Conservation (phyloP, 140 eudicot genomes). For the Ambrosia hybrid region DNA sequence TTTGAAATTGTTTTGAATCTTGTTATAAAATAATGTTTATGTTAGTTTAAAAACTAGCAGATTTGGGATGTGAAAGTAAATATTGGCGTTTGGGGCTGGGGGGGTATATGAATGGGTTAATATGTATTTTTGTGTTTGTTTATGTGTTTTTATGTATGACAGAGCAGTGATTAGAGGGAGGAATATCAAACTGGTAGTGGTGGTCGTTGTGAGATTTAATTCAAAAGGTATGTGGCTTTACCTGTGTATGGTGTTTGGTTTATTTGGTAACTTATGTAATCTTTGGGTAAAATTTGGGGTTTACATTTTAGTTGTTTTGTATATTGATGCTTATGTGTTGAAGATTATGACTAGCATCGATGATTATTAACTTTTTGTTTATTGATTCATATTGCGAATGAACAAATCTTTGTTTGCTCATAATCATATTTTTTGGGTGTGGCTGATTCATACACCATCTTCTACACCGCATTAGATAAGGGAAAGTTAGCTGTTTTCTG, state of each 20-base stretch:
- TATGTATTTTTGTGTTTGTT: not conserved
- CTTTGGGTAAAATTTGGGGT: no score
- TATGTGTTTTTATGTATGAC: slow-evolving; percentile 22
- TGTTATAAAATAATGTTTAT: slow-evolving; percentile 1
- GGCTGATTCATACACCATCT: no score
- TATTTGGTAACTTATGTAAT: slow-evolving; percentile 10
- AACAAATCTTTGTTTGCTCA: not conserved
- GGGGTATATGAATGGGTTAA: not conserved
- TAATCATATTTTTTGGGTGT: not conserved
- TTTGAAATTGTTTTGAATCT: no score
- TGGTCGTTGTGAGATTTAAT: slow-evolving; percentile 51
- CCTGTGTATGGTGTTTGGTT: not conserved
- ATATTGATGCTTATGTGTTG: not conserved
- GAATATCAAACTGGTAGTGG: slow-evolving; percentile 69
- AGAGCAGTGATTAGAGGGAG: slow-evolving; percentile 68
- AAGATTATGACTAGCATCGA: slow-evolving; percentile 7
- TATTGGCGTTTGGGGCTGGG: not conserved
- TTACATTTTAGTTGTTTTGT: slow-evolving; percentile 1
- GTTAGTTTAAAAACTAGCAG: slow-evolving; percentile 4
- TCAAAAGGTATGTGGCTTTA: slow-evolving; percentile 49
- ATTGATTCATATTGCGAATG: slow-evolving; percentile 13
- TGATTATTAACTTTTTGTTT: not conserved
- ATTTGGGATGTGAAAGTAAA: slow-evolving; percentile 4
- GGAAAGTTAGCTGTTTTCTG: no score
- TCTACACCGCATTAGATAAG: no score